Base-by-base conservation (phyloP, 495 filamentous ascomycete genomes). In the Penicillium canescens region DNA sequence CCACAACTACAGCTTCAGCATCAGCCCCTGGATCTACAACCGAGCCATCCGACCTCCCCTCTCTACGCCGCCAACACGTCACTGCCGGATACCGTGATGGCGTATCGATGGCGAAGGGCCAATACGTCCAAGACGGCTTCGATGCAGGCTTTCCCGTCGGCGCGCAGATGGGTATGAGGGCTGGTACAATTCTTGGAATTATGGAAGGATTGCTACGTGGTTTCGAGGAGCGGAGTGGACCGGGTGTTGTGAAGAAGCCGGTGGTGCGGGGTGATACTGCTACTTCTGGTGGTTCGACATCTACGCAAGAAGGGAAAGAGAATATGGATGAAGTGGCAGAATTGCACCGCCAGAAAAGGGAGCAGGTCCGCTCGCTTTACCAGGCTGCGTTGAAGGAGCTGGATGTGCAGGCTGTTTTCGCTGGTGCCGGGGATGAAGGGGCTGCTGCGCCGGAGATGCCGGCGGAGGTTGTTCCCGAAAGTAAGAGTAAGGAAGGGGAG, bases 51-150 rank as follows among this genome's bases (percentile, higher is more conserved):
- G 90, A 94, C 59, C 78, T 91, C 44, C 87, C 88, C n/a, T 82
- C 86, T 46, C 81, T 95, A 12, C 84, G 83, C 54, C 74, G 80
- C 38, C 83, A 83, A 54, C 92, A 97, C 69, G 78, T 82, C 33
- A 96, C 86, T 7, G 84, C 87, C n/a, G 93, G 94, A 44, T 98
- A 97, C 72, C 86, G 93, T 52, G 90, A 93, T 55, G 93, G 94
- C 52, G 83, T 97, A 55, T 76, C 87, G 3, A 61, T 65, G 3
- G 87, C 86, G 16, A 97, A 96, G 68, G 72, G 76, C 12, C 58
- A 76, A 43, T 81, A 80, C 55, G 79, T 95, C 11, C 93, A 98
- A 64, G 67, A 70, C 14, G 93, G 94, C 6, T 97, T 98, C 63
- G 94, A 98, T 66, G 87, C 91, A 49, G 92, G 91, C 0, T 98